Conservation (phyloP, 495 filamentous ascomycete genomes). For the Neurospora sp. region DNA sequence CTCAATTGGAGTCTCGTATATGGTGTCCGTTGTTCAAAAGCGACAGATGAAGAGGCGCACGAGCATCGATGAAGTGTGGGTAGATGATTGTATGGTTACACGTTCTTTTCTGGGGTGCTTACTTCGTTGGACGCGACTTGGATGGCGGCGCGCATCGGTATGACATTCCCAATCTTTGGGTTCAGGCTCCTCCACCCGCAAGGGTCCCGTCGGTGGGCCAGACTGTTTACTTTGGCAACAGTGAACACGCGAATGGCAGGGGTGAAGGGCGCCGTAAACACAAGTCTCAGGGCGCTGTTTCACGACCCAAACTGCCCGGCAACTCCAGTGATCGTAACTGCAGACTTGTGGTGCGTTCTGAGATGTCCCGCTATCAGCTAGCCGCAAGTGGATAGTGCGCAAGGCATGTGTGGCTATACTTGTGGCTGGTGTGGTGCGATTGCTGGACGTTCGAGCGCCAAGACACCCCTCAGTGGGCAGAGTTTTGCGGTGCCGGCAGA, state of each 20-base stretch:
- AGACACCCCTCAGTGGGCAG: background rate
- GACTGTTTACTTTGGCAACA: background rate
- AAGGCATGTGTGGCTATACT: background rate
- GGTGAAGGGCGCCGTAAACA: background rate
- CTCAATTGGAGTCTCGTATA: background rate
- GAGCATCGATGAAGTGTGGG: background rate
- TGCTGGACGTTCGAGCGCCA: background rate
- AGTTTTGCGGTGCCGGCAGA: background rate
- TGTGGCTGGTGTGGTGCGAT: slow-evolving; percentile 10
- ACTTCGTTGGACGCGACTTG: background rate
- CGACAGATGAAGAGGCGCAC: background rate
- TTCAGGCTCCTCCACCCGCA: background rate
- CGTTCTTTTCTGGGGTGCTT: background rate
- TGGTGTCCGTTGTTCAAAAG: background rate
- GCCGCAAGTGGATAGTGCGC: background rate
- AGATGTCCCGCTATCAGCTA: background rate
- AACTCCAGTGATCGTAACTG: background rate
- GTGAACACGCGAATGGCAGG: background rate
- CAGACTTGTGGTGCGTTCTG: background rate
- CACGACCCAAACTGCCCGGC: background rate
- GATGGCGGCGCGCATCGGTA: background rate
- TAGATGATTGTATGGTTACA: background rate
- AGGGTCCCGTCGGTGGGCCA: background rate
- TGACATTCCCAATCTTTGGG: background rate
- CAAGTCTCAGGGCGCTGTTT: background rate